phyloP scores from a whole-genome alignment of 2,329 filamentous ascomycete species.

The Fusarium veterinarium region DNA sequence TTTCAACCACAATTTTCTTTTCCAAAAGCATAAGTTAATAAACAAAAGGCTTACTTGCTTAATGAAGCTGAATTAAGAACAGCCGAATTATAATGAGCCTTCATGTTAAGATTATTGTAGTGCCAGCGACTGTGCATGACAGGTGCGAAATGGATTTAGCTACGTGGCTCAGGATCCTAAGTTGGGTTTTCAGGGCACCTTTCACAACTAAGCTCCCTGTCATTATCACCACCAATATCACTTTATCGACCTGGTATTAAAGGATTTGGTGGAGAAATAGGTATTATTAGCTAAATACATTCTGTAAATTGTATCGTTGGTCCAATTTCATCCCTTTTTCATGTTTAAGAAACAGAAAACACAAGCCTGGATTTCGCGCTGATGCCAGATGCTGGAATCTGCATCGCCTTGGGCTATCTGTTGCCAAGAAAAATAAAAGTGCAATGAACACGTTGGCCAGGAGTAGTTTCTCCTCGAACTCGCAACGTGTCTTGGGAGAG shows the following conservation, averaged over 20 bases:
- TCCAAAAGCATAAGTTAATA: too few relatives aligned
- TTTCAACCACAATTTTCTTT: background rate
- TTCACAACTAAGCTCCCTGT: background rate
- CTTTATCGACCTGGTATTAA: background rate
- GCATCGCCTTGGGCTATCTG: background rate
- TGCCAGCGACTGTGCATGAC: background rate
- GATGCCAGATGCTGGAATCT: background rate
- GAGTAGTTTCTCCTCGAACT: background rate
- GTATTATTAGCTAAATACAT: too few relatives aligned
- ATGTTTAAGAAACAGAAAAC: background rate
- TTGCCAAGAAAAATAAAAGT: background rate
- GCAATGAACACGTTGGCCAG: accelerated
- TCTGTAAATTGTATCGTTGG: accelerated
- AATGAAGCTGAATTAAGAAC: too few relatives aligned
- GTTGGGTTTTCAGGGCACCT: too few relatives aligned
- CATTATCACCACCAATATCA: background rate
- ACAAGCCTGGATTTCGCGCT: too few relatives aligned
- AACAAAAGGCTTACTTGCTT: too few relatives aligned
- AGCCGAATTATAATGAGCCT: too few relatives aligned
- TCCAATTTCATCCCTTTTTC: accelerated
- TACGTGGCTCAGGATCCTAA: too few relatives aligned
- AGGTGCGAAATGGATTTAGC: background rate
- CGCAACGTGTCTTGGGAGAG: background rate
- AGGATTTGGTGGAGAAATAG: accelerated
- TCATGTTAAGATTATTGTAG: accelerated